These are phyloP conservation scores for Lachnellula subtilissima DNA, from an alignment of 2,329 filamentous ascomycete species.

Conservation along the genomic window DNA sequence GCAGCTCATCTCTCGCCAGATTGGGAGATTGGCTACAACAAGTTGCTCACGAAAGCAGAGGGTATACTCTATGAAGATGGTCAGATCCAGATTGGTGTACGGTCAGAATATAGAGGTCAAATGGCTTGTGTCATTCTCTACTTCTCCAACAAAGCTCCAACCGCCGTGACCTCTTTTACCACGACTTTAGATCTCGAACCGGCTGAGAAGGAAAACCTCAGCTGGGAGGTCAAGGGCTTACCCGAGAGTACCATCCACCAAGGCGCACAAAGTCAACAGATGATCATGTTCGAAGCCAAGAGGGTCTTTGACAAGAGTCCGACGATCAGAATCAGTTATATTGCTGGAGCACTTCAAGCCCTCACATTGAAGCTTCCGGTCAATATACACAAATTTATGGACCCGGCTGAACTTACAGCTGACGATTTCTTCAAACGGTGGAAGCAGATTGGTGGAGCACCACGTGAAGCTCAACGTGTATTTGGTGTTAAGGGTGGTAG, in stretches of 20 bases:
- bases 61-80: slow-evolving; percentile 92
- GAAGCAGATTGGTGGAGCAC: slow-evolving; percentile 92
- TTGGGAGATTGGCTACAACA: slow-evolving; percentile 88
- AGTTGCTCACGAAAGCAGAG: slow-evolving; percentile 72
- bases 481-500: slow-evolving; percentile 60
- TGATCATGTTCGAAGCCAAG: slow-evolving; percentile 88
- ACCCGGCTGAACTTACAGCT: slow-evolving; percentile 74
- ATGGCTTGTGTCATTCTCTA: slow-evolving; percentile 94
- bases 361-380: slow-evolving; percentile 88
- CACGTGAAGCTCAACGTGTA: slow-evolving; percentile 82
- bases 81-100: slow-evolving; percentile 85
- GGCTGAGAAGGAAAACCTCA: slow-evolving; percentile 60
- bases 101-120: slow-evolving; percentile 92
- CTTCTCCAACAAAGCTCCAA: slow-evolving; percentile 89
- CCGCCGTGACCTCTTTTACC: slow-evolving; percentile 83
- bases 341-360: slow-evolving; percentile 88
- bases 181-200: slow-evolving; percentile 84
- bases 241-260: slow-evolving; percentile 76
- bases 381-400: slow-evolving; percentile 93
- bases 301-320: slow-evolving; percentile 77
- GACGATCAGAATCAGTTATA: slow-evolving; percentile 89
- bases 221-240: slow-evolving; percentile 81
- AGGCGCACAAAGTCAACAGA: slow-evolving; percentile 80
- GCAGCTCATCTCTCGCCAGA: slow-evolving; percentile 89
- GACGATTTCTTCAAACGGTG: slow-evolving; percentile 99